Percentiles rank a stretch among this genome's conserved stretches.
These are phyloP conservation scores for Fraxinus ornus DNA, from an alignment of 305 asterid species.

Conservation along the genomic window DNA sequence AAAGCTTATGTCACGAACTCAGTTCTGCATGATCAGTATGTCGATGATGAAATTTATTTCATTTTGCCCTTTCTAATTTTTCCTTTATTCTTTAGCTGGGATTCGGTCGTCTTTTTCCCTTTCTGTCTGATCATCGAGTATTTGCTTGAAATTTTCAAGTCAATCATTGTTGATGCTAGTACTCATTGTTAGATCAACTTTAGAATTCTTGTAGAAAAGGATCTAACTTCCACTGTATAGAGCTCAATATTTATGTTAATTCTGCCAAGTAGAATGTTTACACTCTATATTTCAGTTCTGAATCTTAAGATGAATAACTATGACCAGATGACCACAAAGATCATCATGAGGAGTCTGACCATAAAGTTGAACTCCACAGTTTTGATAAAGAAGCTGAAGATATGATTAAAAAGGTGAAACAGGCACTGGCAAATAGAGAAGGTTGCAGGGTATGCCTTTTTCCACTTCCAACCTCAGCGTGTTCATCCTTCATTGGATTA, in stretches of 20 bases:
- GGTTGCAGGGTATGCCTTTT: conserved; percentile 82
- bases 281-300: conserved; percentile 9
- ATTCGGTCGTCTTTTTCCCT: not conserved
- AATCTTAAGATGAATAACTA: conserved; percentile 26
- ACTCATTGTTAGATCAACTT: not conserved
- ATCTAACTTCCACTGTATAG: not conserved
- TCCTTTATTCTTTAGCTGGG: not conserved
- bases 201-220: conserved; percentile 8
- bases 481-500: conserved; percentile 20
- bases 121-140: conserved; percentile 9
- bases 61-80: not conserved
- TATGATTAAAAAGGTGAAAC: conserved; percentile 82
- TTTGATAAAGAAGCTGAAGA: conserved; percentile 83
- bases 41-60: conserved; percentile 2
- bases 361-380: conserved; percentile 60
- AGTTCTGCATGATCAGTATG: not conserved
- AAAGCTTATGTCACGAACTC: not conserved
- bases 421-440: conserved; percentile 78
- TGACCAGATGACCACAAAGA: conserved; percentile 68
- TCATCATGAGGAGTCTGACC: conserved; percentile 61
- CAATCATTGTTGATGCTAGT: not conserved
- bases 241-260: conserved; percentile 10
- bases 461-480: conserved; percentile 17
- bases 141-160: conserved; percentile 8
- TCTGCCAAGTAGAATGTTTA: not conserved